Evolutionary conservation across 495 filamentous ascomycete genomes (phyloP).

Genomic region (Podospora fimiseda): DNA sequence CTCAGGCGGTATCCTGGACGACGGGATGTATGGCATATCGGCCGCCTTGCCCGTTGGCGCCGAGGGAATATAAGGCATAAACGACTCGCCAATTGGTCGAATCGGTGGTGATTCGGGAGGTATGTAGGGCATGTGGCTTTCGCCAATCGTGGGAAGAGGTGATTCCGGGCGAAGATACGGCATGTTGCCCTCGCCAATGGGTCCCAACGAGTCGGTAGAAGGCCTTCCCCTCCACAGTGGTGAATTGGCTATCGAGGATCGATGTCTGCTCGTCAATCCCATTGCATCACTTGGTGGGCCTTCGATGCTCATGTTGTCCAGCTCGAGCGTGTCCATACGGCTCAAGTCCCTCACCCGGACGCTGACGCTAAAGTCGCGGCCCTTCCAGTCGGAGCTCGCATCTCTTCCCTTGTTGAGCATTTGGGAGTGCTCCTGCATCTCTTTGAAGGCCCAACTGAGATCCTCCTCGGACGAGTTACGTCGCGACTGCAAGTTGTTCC

Average conservation of each 20-base stretch:
- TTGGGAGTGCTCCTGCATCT: slow-evolving; percentile 44
- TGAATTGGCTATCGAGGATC: slow-evolving; percentile 28
- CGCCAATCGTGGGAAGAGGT: slow-evolving; percentile 30
- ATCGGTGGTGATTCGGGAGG: slow-evolving; percentile 22
- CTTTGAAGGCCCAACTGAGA: slow-evolving; percentile 45
- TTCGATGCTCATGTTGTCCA: slow-evolving; percentile 39
- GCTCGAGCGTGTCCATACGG: slow-evolving; percentile 30
- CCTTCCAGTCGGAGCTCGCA: neutral
- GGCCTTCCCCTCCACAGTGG: slow-evolving; percentile 22
- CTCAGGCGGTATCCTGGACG: slow-evolving; percentile 27
- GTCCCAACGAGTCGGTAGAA: slow-evolving; percentile 17
- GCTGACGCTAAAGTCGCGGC: neutral
- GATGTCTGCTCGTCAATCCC: slow-evolving; percentile 29
- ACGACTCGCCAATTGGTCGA: slow-evolving; percentile 29
- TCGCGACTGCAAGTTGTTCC: slow-evolving; percentile 30
- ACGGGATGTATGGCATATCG: slow-evolving; percentile 26
- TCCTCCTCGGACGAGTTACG: slow-evolving; percentile 41
- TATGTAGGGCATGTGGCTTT: slow-evolving; percentile 25
- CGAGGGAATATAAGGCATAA: slow-evolving; percentile 35
- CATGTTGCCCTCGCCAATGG: slow-evolving; percentile 35
- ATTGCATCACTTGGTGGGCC: slow-evolving; percentile 38
- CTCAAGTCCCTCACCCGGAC: slow-evolving; percentile 5
- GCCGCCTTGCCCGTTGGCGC: slow-evolving; percentile 28
- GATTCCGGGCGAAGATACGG: slow-evolving; percentile 34
- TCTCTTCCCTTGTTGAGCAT: slow-evolving; percentile 15